Evolutionary conservation across 202 grass and related monocot genomes (phyloP), one percentile per base, ranked within the genome.

Genomic region (Schoenoplectus tabernaemontani): DNA sequence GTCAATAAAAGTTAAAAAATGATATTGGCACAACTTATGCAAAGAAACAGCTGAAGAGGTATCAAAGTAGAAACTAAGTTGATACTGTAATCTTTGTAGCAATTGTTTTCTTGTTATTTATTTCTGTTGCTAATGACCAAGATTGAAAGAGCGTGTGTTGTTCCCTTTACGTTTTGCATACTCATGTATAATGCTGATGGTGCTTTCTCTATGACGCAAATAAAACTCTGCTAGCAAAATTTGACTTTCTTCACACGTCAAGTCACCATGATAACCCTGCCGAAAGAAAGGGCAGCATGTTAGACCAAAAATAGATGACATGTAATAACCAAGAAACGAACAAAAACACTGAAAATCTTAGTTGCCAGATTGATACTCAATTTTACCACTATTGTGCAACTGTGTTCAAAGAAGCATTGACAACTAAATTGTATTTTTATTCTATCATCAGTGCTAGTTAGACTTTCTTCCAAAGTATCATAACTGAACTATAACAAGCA

Each of bases 191-290:
- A 98, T 87, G 39, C 57, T 88, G 82, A 78, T 57, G 47, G 91
- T 94, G 83, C 74, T 90, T 76, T 90, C 84, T 67, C 86, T 90
- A 75, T 98, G 91, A 9, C 95, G 91, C 84, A 97, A 83, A 75
- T 90, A 97, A 74, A 97, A 97, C 79, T 97, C 95, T 23, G 95
- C 89, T 82, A 92, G 87, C 78, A 97, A 85, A 84, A 97, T 89
- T 83, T 86, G 87, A 87, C 67, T 94, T 89, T 94, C 94, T 80
- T 89, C 87, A 64, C 86, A 78, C 15, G 54, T 89, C 11, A 94
- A 78, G 86, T 97, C 91, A 67, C 94, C 89, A 65, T 93, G 86
- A 78, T 51, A 74, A 83, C 94, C 94, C 94, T 97, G 87, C 17
- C 50, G 62, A 82, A 24, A 67, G 79, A 59, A 84, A 36, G 44